phyloP scores from a whole-genome alignment of 352 stramenopile species.

The Pythium phragmiticola region DNA sequence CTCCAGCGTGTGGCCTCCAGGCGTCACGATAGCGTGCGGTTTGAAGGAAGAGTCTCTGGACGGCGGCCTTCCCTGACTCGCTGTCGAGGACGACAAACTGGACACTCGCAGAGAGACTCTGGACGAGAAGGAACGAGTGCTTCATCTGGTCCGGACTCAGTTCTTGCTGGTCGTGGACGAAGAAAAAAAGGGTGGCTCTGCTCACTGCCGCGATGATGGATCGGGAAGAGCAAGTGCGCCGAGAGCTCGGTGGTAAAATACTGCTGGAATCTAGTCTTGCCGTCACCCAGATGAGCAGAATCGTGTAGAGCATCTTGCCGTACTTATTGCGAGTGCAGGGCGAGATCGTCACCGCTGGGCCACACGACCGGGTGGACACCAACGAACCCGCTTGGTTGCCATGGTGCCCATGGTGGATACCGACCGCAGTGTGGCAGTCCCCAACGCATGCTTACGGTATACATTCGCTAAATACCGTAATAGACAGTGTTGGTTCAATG shows the following conservation, averaged over 20 bases:
- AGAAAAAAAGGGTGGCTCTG: constrained; percentile 32
- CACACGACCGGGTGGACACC: constrained; percentile 16
- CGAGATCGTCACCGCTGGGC: constrained; percentile 14
- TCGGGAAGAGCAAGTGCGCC: constrained; percentile 18
- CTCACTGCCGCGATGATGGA: not conserved
- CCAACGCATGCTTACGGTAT: too few relatives aligned
- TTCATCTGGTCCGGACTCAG: constrained; percentile 26
- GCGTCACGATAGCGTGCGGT: too few relatives aligned
- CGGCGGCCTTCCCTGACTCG: constrained; percentile 12
- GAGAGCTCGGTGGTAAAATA: constrained; percentile 17
- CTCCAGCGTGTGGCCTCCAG: too few relatives aligned
- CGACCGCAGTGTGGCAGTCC: too few relatives aligned
- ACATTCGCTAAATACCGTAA: too few relatives aligned
- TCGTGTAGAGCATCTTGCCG: constrained; percentile 23
- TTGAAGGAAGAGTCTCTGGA: constrained; percentile 39
- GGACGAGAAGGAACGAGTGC: constrained; percentile 31
- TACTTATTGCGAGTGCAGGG: constrained; percentile 21
- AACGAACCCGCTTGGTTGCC: too few relatives aligned
- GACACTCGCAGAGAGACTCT: constrained; percentile 53
- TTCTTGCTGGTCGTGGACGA: constrained; percentile 66
- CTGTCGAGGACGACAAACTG: constrained; percentile 37
- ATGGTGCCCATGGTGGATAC: too few relatives aligned
- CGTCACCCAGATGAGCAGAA: constrained; percentile 17
- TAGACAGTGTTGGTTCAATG: too few relatives aligned
- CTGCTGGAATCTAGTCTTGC: not conserved